Evolutionary conservation across 164 flowering plant genomes (phyloP), one percentile per base, ranked within the genome.

Genomic region (Kalanchoe fedtschenkoi): DNA sequence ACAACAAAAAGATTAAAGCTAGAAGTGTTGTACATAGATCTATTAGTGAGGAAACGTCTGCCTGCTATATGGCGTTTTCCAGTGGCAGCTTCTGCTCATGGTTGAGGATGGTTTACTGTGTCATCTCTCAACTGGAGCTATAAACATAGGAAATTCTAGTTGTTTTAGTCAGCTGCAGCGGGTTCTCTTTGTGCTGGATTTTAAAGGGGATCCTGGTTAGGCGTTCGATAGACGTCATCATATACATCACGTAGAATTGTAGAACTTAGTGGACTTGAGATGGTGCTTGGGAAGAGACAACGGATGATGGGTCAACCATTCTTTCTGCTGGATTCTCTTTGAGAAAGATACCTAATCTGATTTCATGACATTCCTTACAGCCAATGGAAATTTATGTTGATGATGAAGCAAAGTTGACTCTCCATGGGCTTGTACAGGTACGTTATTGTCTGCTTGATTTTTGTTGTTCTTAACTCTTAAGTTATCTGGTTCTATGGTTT

Each of bases 301-400:
- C 16, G 4, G 56, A 47, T 5, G 28, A 24, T 30, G 32, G 26
- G 32, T 51, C 56, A 30, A 22, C 24, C 39, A 37, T 24, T 51
- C 30, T 47, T 47, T 47, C 71, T 84, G 72, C 68, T 85, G 83
- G 89, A 76, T 80, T 79, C 80, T 68, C 65, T 79, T 75, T 84
- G 81, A 73, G 72, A 83, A 74, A 76, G 76, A 73, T 71, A 5
- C 70, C 86, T 86, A 83, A 84, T 76, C 59, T 77, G 74, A 84
- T 81, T 68, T 80, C 80, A 32, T 89, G 80, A 73, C 76, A 68
- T 84, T 81, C 81, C 71, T 88, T 88, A 73, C 99, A 93, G 99
- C 99, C 99, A 13, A 93, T 93, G 99, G 99, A 93, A 78, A 93
- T 93, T 63, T 93, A 93, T 80, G 99, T 93, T 38, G 99, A 93